Evolutionary conservation across 1,139 yeast genomes (phyloP), one percentile per base, ranked within the genome.

Genomic region (Yamadazyma blattariae): DNA sequence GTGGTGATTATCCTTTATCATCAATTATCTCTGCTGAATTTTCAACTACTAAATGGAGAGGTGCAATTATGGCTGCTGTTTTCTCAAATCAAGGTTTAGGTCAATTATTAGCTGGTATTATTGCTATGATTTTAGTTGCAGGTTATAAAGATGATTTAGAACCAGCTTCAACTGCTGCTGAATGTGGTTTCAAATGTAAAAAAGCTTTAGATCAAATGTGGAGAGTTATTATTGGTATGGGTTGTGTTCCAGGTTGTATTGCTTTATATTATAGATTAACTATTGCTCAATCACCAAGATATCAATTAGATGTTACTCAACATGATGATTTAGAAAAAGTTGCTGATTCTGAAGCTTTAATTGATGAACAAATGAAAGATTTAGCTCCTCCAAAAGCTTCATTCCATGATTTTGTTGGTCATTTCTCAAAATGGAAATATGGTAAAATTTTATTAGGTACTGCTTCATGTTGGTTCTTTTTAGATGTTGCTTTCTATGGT

Each of bases 1-100:
- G 98, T 71, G 98, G 97, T 75, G 98, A 92, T 68, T 92, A 92
- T 67, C 98, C 98, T 52, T 79, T 92, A 64, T 89, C 97, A 29
- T 92, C 97, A 28, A 83, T 86, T 61, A 86, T 86, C 50, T 82
- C 95, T 9, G 82, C 95, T 35, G 96, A 86, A 67, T 86, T 86
- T 54, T 77, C 95, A 25, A 84, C 95, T 40, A 86, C 95, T 50
- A 86, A 83, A 62, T 86, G 95, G 94, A 84, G 96, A 81, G 96
- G 96, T 71, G 95, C 95, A 46, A 85, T 86, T 51, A 86, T 86
- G 95, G 87, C 86, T 54, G 94, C 95, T 28, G 95, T 86, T 38
- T 86, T 86, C 62, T 90, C 96, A 36, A 86, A 85, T 67, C 96
- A 86, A 70, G 96, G 95, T 66, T 74, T 88, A 75, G 96, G 96